Conservation (phyloP, 2,329 filamentous ascomycete species). For the Pyricularia grisea region DNA sequence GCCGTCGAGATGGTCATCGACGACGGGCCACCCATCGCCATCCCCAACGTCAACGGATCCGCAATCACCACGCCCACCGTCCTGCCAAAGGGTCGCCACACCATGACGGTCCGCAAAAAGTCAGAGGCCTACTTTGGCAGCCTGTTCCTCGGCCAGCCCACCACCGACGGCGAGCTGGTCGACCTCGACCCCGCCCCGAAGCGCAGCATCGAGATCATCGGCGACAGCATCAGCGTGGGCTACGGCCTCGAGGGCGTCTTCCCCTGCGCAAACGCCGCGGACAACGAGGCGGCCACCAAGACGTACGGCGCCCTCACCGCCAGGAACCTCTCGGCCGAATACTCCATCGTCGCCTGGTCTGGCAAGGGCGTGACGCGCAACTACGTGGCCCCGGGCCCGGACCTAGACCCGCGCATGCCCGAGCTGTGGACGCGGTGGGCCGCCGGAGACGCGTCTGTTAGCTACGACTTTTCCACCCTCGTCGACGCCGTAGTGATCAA, state of each 20-base stretch:
- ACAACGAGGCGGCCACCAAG: constrained; percentile 26
- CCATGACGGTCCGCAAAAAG: constrained; percentile 26
- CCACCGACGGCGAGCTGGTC: constrained; percentile 8
- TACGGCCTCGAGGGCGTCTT: constrained; percentile 30
- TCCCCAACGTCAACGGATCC: constrained; percentile 18
- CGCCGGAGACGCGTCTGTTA: constrained; percentile 26
- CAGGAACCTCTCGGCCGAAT: constrained; percentile 28
- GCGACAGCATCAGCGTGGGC: constrained; percentile 33
- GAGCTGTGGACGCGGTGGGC: constrained; percentile 31
- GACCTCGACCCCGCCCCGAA: constrained; percentile 10
- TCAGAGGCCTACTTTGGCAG: constrained; percentile 25
- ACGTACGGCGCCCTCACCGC: constrained; percentile 33
- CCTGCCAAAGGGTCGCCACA: constrained; percentile 23
- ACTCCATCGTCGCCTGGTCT: constrained; percentile 32
- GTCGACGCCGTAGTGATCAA: constrained; percentile 30
- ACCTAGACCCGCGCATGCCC: constrained; percentile 25
- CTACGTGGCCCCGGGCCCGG: constrained; percentile 19
- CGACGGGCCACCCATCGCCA: constrained; percentile 16
- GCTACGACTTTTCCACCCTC: constrained; percentile 26
- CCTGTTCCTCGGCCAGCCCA: constrained; percentile 19
- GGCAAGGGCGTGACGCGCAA: constrained; percentile 32
- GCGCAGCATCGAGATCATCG: constrained; percentile 31
- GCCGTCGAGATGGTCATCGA: constrained; percentile 25
- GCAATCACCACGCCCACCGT: constrained; percentile 19
- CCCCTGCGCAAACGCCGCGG: constrained; percentile 28